phyloP scores from a whole-genome alignment of 2,329 filamentous ascomycete species.

The Aspergillus phoenicis region DNA sequence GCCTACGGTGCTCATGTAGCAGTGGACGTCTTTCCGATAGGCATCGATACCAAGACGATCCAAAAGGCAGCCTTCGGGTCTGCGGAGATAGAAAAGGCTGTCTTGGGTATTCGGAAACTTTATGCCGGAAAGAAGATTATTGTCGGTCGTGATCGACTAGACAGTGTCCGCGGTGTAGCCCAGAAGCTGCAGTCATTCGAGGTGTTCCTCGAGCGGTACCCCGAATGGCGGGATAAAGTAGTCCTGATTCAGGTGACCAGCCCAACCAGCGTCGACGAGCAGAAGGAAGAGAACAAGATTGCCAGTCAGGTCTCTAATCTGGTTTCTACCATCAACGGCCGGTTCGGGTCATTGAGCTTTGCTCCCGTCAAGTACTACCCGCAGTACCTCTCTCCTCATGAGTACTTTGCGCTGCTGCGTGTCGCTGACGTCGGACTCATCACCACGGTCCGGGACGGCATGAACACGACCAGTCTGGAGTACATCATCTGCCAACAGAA shows the following conservation, averaged over 20 bases:
- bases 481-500: conserved; percentile 92
- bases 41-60: conserved; percentile 83
- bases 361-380: conserved; percentile 93
- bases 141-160: conserved; percentile 89
- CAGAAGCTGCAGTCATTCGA: conserved; percentile 96
- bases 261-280: conserved; percentile 76
- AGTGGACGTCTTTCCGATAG: conserved; percentile 91
- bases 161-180: conserved; percentile 89
- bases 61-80: conserved; percentile 73
- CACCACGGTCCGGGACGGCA: conserved; percentile 92
- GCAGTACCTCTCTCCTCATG: conserved; percentile 83
- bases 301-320: conserved; percentile 87
- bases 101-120: conserved; percentile 70
- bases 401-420: conserved; percentile 92
- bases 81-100: conserved; percentile 69
- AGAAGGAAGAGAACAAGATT: conserved; percentile 78
- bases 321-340: conserved; percentile 87
- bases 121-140: conserved; percentile 94
- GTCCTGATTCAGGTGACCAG: conserved; percentile 95
- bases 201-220: conserved; percentile 84
- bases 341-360: conserved; percentile 84
- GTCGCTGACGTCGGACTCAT: conserved; percentile 90
- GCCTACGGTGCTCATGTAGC: conserved; percentile 86
- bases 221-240: conserved; percentile 88
- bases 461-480: conserved; percentile 96